phyloP scores from a whole-genome alignment of 345 rosid genomes.

The Gossypium sturtianum region DNA sequence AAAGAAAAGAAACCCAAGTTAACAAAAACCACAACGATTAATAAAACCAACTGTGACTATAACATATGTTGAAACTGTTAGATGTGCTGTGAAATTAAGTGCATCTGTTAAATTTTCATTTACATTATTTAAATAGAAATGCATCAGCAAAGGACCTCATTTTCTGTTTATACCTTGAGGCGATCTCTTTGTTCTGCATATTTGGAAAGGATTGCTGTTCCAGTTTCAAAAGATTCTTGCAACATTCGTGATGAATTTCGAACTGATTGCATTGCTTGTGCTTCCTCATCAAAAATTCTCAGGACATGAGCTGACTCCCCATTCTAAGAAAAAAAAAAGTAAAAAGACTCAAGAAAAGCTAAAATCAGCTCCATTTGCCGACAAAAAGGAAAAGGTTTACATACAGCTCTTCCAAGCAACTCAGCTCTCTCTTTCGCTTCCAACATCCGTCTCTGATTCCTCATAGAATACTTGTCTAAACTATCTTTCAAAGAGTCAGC shows the following conservation, averaged over 20 bases:
- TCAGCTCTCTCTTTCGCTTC: slow-evolving; percentile 90
- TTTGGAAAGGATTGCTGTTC: slow-evolving; percentile 73
- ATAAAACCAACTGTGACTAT: neutral
- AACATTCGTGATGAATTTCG: slow-evolving; percentile 76
- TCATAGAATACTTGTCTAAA: slow-evolving; percentile 52
- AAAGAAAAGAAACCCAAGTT: neutral
- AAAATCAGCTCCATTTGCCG: neutral
- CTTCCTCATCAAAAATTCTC: slow-evolving; percentile 86
- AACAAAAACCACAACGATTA: neutral
- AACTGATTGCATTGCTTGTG: slow-evolving; percentile 85
- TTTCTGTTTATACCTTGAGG: slow-evolving; percentile 51
- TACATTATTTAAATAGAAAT: neutral
- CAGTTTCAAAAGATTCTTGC: slow-evolving; percentile 75
- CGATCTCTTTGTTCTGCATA: slow-evolving; percentile 91
- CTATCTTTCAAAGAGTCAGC: slow-evolving; percentile 75
- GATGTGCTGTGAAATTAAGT: neutral
- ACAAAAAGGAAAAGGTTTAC: slow-evolving; percentile 8
- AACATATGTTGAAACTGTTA: neutral
- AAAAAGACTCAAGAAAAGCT: slow-evolving; percentile 1
- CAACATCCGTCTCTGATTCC: slow-evolving; percentile 61
- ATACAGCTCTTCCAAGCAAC: slow-evolving; percentile 71
- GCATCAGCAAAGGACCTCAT: slow-evolving; percentile 1
- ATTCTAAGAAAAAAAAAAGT: slow-evolving; percentile 39
- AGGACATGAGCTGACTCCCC: slow-evolving; percentile 76
- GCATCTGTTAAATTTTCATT: neutral